Base-by-base conservation (phyloP, 2,329 filamentous ascomycete species). In the Simplicillium aogashimaense region DNA sequence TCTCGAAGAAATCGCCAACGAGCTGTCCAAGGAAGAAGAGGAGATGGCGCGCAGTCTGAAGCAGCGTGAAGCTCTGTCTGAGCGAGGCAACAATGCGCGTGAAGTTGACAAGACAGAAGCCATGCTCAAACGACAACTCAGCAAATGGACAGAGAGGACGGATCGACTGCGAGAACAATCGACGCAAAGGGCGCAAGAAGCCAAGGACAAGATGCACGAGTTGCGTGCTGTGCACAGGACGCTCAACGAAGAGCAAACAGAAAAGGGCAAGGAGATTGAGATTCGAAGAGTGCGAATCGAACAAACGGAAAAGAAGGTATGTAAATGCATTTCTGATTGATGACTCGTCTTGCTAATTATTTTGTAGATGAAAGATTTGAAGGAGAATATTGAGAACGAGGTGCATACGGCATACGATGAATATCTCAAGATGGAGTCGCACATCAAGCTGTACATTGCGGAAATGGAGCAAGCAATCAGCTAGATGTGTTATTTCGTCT, bases 301-400 rank as follows among this genome's bases (percentile, higher is more conserved):
- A 64, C 88, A 95, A 67, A 95, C 87, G 8, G 90, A 97, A 74
- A 97, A 97, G 69, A 97, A 97, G 85, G 88, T 88, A 69, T 52
- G 69, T 56, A 40, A 49, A 42, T 5, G 9, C 20, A 25, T 25
- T 20, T 43, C 7, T 12, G 14, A 18, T 1, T 15, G 11, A 32
- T 7, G n/a, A 25, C 15, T 45, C 33, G 20, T 50, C 53, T 44
- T 56, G 43, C 35, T 42, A 1, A 32, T n/a, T 6, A 54, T n/a
- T 18, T 6, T 12, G 29, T 47, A 95, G 89, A 98, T 97, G 90
- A 80, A 84, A 36, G 92, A 98, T 61, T 73, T 98, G 50, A 97
- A 95, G 58, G 92, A 97, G 59, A 94, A 92, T 53, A 95, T 98
- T 47, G 90, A 97, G 57, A 89, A 83, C 45, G 92, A 98, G 63